These are phyloP conservation scores for Silene uniflora DNA, from an alignment of 148 eudicot genomes.

Conservation along the genomic window DNA sequence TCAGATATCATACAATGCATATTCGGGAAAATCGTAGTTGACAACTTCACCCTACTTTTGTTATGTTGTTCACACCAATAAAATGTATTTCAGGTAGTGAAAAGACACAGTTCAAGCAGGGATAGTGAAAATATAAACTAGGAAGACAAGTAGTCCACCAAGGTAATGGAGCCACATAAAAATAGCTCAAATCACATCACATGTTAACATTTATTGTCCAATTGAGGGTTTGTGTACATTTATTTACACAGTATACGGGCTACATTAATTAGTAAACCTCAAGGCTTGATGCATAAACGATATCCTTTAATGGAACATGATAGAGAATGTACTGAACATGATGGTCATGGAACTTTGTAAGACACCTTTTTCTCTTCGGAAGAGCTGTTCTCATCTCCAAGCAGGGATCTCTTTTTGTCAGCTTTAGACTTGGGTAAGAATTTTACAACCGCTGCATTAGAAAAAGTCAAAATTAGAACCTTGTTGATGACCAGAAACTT, in stretches of 20 bases:
- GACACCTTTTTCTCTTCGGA: slow-evolving; percentile 56
- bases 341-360: background rate
- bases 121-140: background rate
- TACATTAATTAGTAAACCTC: background rate
- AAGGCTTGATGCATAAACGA: too few species aligned
- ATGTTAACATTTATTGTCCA: too few species aligned
- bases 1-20: background rate
- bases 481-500: background rate
- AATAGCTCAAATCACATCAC: too few species aligned
- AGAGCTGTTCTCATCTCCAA: slow-evolving; percentile 47
- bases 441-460: slow-evolving; percentile 60
- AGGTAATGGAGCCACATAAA: too few species aligned
- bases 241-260: too few species aligned
- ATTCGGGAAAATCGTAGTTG: background rate
- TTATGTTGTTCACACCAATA: background rate
- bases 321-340: background rate
- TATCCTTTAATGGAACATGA: too few species aligned
- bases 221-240: too few species aligned
- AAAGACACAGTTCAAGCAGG: background rate
- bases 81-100: background rate
- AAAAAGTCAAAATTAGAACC: slow-evolving; percentile 12
- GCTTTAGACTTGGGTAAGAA: slow-evolving; percentile 79
- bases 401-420: slow-evolving; percentile 71
- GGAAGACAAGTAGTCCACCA: background rate
- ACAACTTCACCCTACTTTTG: background rate